A percentile compares a stretch with the other conserved stretches of the same genome.
Conservation (phyloP, 2,329 filamentous ascomycete species). For the Chaetothyriales sp. region DNA sequence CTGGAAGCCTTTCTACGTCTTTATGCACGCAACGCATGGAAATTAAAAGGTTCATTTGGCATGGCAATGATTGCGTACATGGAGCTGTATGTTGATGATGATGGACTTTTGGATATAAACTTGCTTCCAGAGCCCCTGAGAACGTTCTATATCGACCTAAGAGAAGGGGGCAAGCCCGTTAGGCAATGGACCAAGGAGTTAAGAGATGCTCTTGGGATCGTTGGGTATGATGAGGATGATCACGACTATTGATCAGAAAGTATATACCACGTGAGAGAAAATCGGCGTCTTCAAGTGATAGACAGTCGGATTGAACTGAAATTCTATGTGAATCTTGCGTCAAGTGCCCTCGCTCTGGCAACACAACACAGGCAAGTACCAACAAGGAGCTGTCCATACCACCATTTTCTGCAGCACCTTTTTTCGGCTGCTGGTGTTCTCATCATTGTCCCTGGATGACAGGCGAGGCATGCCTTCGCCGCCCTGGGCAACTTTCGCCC, state of each 20-base stretch:
- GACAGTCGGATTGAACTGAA: no score
- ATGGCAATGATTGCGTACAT: conserved; percentile 6
- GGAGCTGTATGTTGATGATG: not conserved
- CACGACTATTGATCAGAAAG: no score
- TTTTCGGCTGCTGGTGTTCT: not conserved
- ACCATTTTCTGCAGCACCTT: not conserved
- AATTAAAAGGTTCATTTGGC: conserved; percentile 3
- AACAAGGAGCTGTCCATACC: no score
- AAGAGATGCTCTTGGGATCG: conserved; percentile 4
- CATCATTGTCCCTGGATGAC: not conserved
- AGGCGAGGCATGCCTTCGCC: not conserved
- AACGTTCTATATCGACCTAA: conserved; percentile 5
- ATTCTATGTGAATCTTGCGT: no score
- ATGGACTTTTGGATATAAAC: conserved; percentile 1
- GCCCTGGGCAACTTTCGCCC: not conserved
- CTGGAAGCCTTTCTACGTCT: conserved; percentile 8
- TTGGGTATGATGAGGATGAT: no score
- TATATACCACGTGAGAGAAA: no score
- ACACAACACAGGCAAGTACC: no score
- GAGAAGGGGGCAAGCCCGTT: conserved; percentile 3
- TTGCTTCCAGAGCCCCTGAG: conserved; percentile 4
- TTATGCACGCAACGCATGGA: conserved; percentile 5
- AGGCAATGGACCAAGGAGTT: conserved; percentile 7
- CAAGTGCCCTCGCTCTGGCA: no score
- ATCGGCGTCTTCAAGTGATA: no score